Conservation (phyloP, 106 monocot genomes). For the Ottelia alismoides region DNA sequence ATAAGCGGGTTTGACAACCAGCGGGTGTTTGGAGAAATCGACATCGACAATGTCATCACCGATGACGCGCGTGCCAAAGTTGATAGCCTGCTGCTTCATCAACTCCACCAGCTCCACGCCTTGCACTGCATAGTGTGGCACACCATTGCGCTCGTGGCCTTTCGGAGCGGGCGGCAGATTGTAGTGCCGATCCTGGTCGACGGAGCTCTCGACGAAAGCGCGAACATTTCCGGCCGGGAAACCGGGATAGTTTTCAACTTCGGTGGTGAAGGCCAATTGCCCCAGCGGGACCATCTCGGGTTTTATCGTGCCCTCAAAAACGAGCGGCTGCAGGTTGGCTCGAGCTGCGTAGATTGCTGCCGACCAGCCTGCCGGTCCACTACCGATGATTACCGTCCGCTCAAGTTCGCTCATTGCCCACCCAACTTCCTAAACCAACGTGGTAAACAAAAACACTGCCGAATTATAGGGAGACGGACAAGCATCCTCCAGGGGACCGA, state of each 20-base stretch:
- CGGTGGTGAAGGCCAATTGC: conserved; percentile 72
- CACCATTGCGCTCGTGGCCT: too few relatives aligned
- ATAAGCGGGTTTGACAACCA: conserved; percentile 24
- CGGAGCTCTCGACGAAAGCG: conserved; percentile 41
- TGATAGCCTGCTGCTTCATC: conserved; percentile 34
- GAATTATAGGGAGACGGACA: too few relatives aligned
- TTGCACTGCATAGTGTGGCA: too few relatives aligned
- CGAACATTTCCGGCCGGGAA: conserved; percentile 64
- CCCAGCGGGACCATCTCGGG: conserved; percentile 55
- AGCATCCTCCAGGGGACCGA: too few relatives aligned
- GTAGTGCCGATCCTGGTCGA: conserved; percentile 30
- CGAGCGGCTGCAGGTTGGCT: conserved; percentile 53
- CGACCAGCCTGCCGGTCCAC: conserved; percentile 59
- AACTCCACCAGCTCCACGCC: too few relatives aligned
- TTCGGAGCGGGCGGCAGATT: too few relatives aligned
- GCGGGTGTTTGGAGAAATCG: conserved; percentile 46
- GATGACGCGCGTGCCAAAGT: conserved; percentile 39
- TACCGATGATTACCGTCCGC: conserved; percentile 89
- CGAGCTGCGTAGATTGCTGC: conserved; percentile 70
- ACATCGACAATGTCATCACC: conserved; percentile 40
- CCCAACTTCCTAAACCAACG: too few relatives aligned
- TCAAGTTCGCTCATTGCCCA: too few relatives aligned
- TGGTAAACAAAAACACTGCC: too few relatives aligned
- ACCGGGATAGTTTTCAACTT: conserved; percentile 80
- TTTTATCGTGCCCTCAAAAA: conserved; percentile 69